These are phyloP conservation scores for Microstegium vimineum DNA, from an alignment of 176 grass and related monocot species.

Conservation along the genomic window DNA sequence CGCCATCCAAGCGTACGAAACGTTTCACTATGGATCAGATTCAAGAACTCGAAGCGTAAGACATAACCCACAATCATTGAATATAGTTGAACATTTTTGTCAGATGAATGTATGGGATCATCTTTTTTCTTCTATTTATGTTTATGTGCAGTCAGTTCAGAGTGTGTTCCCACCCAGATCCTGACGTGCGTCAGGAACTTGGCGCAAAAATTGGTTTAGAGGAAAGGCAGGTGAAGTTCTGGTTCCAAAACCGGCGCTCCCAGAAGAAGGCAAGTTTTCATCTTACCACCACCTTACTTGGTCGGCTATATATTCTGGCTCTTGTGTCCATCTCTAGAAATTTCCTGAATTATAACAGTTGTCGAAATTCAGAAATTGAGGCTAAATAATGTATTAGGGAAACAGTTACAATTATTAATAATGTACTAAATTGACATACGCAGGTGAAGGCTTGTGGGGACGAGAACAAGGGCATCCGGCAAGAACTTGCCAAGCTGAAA, in stretches of 20 bases:
- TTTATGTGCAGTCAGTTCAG: slow-evolving; percentile 1
- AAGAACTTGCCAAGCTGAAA: neutral
- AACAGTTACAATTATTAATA: neutral
- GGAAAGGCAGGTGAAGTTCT: neutral
- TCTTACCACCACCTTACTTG: neutral
- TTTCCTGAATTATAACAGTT: neutral
- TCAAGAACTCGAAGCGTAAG: slow-evolving; percentile 16
- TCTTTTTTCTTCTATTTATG: neutral
- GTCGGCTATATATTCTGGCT: neutral
- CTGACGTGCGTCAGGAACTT: neutral
- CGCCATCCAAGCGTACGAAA: neutral
- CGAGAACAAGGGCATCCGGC: neutral
- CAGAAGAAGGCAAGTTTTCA: neutral
- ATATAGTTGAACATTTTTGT: neutral
- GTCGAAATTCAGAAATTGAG: neutral
- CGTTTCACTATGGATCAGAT: neutral
- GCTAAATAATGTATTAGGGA: neutral
- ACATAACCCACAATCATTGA: neutral
- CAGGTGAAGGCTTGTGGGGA: neutral
- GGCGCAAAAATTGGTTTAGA: neutral
- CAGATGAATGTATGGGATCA: neutral
- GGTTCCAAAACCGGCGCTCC: slow-evolving; percentile 39
- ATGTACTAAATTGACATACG: neutral
- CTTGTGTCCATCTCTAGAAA: neutral
- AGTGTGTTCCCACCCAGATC: neutral